phyloP scores from a whole-genome alignment of 805 yeast genomes.

The Candida endomychidarum region DNA sequence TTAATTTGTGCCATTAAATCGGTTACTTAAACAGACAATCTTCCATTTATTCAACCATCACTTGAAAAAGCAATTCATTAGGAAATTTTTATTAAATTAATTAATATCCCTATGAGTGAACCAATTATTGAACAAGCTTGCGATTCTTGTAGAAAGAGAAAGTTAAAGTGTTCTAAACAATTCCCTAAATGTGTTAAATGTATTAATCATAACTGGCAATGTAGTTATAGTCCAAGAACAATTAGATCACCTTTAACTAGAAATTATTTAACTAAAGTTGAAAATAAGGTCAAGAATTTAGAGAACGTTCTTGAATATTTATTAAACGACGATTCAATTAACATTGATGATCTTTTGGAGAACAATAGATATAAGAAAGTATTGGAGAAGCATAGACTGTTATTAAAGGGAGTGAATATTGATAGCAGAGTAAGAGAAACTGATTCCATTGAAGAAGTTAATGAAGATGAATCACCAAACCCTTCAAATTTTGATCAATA shows the following conservation, averaged over 20 bases:
- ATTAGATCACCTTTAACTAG: conserved; percentile 81
- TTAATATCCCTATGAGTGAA: conserved; percentile 11
- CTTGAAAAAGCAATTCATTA: too few relatives aligned
- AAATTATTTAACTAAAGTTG: conserved; percentile 76
- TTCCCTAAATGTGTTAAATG: conserved; percentile 77
- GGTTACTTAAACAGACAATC: too few relatives aligned
- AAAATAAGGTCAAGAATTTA: conserved; percentile 40
- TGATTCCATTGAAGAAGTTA: neutral
- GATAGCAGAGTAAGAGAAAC: neutral
- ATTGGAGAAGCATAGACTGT: conserved; percentile 11
- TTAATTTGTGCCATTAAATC: neutral
- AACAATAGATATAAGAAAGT: conserved; percentile 16
- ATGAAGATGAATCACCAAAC: too few relatives aligned
- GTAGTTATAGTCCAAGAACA: conserved; percentile 75
- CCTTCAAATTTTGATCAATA: too few relatives aligned
- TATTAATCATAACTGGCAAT: conserved; percentile 66
- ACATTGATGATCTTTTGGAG: conserved; percentile 20
- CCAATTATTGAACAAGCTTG: conserved; percentile 58
- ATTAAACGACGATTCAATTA: conserved; percentile 25
- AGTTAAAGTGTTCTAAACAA: conserved; percentile 78
- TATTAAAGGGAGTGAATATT: conserved; percentile 3
- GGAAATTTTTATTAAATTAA: too few relatives aligned
- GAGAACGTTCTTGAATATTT: conserved; percentile 32
- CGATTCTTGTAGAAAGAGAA: conserved; percentile 80
- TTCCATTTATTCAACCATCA: too few relatives aligned